These are phyloP conservation scores for Fragaria vesca DNA, from an alignment of 306 rosid genomes.

Conservation along the genomic window DNA sequence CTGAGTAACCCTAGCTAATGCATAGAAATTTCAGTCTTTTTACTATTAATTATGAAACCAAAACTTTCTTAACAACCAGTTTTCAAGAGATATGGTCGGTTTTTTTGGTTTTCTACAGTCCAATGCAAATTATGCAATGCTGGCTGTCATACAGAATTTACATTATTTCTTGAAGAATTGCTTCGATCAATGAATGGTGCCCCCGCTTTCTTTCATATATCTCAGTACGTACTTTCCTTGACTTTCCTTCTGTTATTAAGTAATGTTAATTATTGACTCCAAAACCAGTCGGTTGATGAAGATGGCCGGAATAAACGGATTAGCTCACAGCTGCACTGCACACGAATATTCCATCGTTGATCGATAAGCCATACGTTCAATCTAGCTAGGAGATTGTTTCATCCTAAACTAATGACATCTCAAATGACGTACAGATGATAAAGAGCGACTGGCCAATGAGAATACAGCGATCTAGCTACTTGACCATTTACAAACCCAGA, in stretches of 20 bases:
- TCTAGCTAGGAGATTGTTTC: neutral
- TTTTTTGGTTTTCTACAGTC: neutral
- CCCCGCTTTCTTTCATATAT: no score
- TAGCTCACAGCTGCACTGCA: neutral
- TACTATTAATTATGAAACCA: neutral
- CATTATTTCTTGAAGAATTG: no score
- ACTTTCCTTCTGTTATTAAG: no score
- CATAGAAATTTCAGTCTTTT: neutral
- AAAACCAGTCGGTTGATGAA: no score
- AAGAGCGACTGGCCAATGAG: neutral
- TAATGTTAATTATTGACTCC: no score
- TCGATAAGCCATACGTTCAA: neutral
- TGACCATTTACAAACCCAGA: neutral
- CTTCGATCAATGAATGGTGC: no score
- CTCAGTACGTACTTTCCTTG: no score
- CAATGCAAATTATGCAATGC: neutral
- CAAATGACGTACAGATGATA: neutral
- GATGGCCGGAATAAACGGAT: no score
- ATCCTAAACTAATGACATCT: neutral
- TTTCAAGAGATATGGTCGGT: neutral
- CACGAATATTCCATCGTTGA: neutral
- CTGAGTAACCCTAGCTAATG: neutral
- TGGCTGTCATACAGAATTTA: no score
- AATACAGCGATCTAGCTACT: neutral
- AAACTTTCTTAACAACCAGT: neutral